phyloP scores from a whole-genome alignment of 177 flowering plant genomes.

The Telopea speciosissima region DNA sequence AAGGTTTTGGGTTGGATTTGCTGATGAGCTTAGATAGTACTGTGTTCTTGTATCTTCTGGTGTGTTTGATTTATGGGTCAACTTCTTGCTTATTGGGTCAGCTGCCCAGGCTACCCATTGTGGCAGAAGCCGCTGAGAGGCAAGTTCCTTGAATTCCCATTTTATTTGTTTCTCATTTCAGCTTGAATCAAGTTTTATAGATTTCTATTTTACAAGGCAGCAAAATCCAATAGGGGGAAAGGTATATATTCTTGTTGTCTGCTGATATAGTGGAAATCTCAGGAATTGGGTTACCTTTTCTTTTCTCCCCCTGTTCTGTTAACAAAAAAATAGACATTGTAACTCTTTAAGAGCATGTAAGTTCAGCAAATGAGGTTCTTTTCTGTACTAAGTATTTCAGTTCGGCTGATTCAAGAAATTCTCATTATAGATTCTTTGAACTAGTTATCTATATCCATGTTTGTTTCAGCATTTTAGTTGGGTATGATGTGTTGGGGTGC shows the following conservation, averaged over 20 bases:
- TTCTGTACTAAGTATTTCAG: not conserved
- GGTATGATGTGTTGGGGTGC: not conserved
- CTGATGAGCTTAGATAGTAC: conserved; percentile 94
- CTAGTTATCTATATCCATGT: not conserved
- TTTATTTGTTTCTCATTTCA: not conserved
- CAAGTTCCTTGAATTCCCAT: conserved; percentile 51
- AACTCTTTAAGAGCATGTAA: not conserved
- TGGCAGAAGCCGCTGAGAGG: conserved; percentile 98
- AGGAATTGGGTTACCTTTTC: not conserved
- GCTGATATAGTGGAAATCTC: not conserved
- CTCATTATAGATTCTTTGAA: not conserved
- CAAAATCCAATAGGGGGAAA: not conserved
- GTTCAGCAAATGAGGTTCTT: not conserved
- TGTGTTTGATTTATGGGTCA: conserved; percentile 78
- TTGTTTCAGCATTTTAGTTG: not conserved
- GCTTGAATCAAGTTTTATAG: not conserved
- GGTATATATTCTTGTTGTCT: not conserved
- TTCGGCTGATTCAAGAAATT: not conserved
- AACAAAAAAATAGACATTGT: not conserved
- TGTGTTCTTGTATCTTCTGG: conserved; percentile 79
- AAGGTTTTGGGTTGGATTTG: conserved; percentile 78
- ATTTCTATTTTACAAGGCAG: not conserved
- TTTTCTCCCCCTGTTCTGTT: no score
- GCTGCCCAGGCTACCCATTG: conserved; percentile 89
- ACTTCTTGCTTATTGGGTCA: conserved; percentile 75